These are phyloP conservation scores for Sedum album DNA, from an alignment of 164 flowering plant species.

Conservation along the genomic window DNA sequence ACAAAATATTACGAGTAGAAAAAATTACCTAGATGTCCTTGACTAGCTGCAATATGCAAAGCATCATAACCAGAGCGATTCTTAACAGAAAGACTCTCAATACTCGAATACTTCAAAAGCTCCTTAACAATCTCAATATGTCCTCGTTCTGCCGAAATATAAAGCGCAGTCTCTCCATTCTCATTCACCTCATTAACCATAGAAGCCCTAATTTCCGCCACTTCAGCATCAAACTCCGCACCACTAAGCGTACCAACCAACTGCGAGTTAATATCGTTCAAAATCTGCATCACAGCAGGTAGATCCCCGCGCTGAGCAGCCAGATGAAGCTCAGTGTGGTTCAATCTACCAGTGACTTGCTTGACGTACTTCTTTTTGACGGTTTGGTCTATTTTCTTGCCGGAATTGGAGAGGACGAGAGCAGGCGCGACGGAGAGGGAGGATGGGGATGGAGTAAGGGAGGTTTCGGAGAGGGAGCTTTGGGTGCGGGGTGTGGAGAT, in stretches of 20 bases:
- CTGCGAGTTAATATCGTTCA: constrained; percentile 33
- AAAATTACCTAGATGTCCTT: no score
- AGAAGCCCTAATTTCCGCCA: constrained; percentile 34
- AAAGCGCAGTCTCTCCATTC: constrained; percentile 47
- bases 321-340: constrained; percentile 77
- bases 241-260: constrained; percentile 34
- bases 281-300: constrained; percentile 28
- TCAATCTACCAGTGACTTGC: constrained; percentile 80
- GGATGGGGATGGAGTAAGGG: constrained; percentile 26
- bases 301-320: constrained; percentile 69
- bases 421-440: constrained; percentile 53
- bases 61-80: constrained; percentile 21
- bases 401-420: constrained; percentile 55
- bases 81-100: constrained; percentile 32
- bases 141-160: constrained; percentile 41
- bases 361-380: constrained; percentile 80
- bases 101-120: constrained; percentile 36
- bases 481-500: no score
- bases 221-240: constrained; percentile 39
- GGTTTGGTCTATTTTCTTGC: constrained; percentile 65
- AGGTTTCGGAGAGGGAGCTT: no score
- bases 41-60: no score
- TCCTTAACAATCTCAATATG: constrained; percentile 48
- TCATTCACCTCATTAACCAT: constrained; percentile 51
- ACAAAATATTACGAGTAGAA: no score